Percentiles rank a stretch among this genome's conserved stretches.
Evolutionary conservation across 1,284 basidiomycete species (phyloP).

Genomic region (Sporisorium graminicola): DNA sequence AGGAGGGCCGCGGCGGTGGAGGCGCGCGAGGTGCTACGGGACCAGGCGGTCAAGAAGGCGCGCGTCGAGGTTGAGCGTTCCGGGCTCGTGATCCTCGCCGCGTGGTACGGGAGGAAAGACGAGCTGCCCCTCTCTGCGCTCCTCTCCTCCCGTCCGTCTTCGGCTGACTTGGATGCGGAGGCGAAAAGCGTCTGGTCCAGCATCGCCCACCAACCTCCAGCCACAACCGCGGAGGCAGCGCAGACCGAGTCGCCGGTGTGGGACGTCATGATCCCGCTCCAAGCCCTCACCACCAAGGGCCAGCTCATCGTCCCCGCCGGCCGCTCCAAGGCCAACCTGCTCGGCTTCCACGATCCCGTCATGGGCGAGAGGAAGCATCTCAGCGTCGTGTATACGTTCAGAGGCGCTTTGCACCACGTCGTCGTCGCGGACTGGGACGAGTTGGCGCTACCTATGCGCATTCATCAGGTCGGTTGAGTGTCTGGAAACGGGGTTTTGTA

Average conservation of each 20-base stretch:
- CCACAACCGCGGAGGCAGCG: not conserved
- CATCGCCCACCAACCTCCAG: not conserved
- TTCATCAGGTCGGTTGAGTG: constrained; percentile 30
- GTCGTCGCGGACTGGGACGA: constrained; percentile 79
- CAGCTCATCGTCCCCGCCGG: constrained; percentile 84
- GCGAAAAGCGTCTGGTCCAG: constrained; percentile 12
- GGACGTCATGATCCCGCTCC: constrained; percentile 83
- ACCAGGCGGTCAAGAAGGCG: constrained; percentile 70
- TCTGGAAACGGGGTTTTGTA: not conserved
- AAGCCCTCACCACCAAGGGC: constrained; percentile 82
- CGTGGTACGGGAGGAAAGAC: constrained; percentile 73
- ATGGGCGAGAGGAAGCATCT: constrained; percentile 78
- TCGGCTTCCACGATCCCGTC: constrained; percentile 83
- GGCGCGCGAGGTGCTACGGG: constrained; percentile 72
- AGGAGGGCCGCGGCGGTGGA: constrained; percentile 75
- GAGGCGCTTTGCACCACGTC: constrained; percentile 79
- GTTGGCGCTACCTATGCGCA: constrained; percentile 79
- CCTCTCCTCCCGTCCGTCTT: not conserved
- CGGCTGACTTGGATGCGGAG: not conserved
- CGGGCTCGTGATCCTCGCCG: constrained; percentile 80
- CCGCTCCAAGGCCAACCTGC: constrained; percentile 76
- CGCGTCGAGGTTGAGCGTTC: constrained; percentile 70
- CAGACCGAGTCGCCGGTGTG: constrained; percentile 73
- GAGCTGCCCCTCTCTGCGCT: constrained; percentile 36
- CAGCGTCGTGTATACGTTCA: constrained; percentile 81